Percentiles rank a stretch among this genome's conserved stretches.
These are phyloP conservation scores for Gracilaria vermiculophylla DNA, from an alignment of 23 red algal genomes.

Conservation along the genomic window DNA sequence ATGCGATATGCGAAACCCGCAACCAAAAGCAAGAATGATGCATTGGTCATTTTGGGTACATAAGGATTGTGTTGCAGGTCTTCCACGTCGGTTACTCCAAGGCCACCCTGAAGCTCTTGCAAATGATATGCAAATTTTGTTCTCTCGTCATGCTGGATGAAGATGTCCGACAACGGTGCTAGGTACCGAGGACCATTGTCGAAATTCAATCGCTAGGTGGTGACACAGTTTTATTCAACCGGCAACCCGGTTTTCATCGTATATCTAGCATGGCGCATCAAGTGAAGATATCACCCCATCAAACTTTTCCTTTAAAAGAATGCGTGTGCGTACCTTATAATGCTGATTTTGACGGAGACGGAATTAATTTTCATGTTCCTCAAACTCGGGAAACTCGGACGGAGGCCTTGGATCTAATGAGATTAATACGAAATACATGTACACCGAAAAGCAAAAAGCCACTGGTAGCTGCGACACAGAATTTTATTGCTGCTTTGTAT, in stretches of 20 bases:
- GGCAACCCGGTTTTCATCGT: constrained; percentile 95
- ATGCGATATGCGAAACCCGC: constrained; percentile 84
- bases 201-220: constrained; percentile 90
- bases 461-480: constrained; percentile 93
- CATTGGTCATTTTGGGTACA: constrained; percentile 94
- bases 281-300: constrained; percentile 81
- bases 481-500: constrained; percentile 91
- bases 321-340: constrained; percentile 98
- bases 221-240: constrained; percentile 97
- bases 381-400: constrained; percentile 96
- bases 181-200: constrained; percentile 63
- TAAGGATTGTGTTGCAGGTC: constrained; percentile 82
- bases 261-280: constrained; percentile 95
- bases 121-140: constrained; percentile 96
- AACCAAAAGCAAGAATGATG: constrained; percentile 68
- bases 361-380: constrained; percentile 99
- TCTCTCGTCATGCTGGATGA: constrained; percentile 67
- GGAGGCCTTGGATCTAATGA: constrained; percentile 87
- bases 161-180: background rate
- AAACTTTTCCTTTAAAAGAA: constrained; percentile 99
- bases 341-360: constrained; percentile 99
- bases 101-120: constrained; percentile 74
- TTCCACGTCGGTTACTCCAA: constrained; percentile 96
- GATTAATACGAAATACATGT: constrained; percentile 72
- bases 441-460: constrained; percentile 93